Evolutionary conservation across 805 yeast species (phyloP), one percentile per base, ranked within the genome.

Genomic region (Candida ovalis): DNA sequence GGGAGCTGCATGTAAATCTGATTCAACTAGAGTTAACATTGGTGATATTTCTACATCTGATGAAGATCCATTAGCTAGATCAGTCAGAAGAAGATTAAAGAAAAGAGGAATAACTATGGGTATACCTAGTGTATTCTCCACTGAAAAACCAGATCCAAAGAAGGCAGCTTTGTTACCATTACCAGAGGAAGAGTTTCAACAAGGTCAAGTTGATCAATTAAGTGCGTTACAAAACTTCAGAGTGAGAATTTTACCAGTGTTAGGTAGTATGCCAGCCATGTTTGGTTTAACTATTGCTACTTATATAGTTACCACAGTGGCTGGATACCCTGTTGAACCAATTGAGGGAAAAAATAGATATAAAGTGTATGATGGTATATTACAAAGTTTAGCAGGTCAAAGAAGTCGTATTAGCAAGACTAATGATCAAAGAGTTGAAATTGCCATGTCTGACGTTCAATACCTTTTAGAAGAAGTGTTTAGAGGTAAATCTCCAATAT

Each of bases 1-100:
- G 82, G 99, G 99, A 24, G 98, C 99, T 1, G 96, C 97, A 4
- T 86, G 96, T 57, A 94, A 94, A 66, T 85, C 96, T 45, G 99
- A 94, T 63, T 95, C 98, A 12, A 85, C 97, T 2, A 75, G 98
- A 60, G 80, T 94, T 48, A 87, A 89, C 62, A 77, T 94, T 38
- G 90, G 90, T 30, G 99, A 94, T 67, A 81, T 94, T 46, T 83
- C 95, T 30, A 80, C 78, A 45, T 88, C 99, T 0, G 92, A 87
- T 60, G 99, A 94, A 67, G 99, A 94, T 66, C 94, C 97, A 6
- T 73, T 94, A 49, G 88, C 97, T 13, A 79, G 96, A 52, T 72
- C 92, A 0, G 96, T 90, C 4, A 78, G 99, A 63, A 78, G 96
- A 58, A 78, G 90, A 59, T 75, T 94, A 57, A 86, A 89, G 64